Base-by-base conservation (phyloP, 306 rosid genomes). In the Gastrolobium villosum region DNA sequence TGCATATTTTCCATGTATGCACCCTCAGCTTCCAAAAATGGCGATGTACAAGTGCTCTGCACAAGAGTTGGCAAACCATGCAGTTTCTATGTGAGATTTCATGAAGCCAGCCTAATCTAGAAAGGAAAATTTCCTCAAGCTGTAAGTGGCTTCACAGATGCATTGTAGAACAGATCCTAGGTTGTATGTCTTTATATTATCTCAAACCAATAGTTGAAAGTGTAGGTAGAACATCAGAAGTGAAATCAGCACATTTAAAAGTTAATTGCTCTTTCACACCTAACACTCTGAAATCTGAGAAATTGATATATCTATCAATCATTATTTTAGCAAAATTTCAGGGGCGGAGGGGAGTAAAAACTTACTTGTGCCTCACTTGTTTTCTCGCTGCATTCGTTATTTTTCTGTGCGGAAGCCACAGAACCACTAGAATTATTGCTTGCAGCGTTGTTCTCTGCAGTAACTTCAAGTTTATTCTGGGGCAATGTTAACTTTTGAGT, bases 341-440 rank as follows among this genome's bases (percentile, higher is more conserved):
- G 20, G 39, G 40, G 48, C 14, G 0, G 15, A 30, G 14, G 41
- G 45, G 28, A 62, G 41, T 34, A 7, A 62, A 54, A 31, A 81
- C 93, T 76, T 88, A 93, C 96, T 74, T 89, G 96, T 69, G 84
- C 77, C 45, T 87, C 90, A 32, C 86, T 87, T 70, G 74, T 87
- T 73, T 90, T 88, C 85, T 82, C 86, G 10, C 79, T 81, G 86
- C 65, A 61, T 84, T 86, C 84, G 2, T 76, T 69, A 43, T 76
- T 77, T 71, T 85, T 81, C 61, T 79, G 84, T 7, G 75, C 10
- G 36, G 88, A 86, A 72, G 81, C 89, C 64, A 67, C 93, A 69
- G 71, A 77, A 75, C 83, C 91, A 69, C 85, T 82, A 63, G 93
- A 86, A 43, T 80, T 43, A 72, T 60, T 84, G 83, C 88, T 82